These are phyloP conservation scores for Melanopsichium pennsylvanicum DNA, from an alignment of 1,284 basidiomycete species.

Conservation along the genomic window DNA sequence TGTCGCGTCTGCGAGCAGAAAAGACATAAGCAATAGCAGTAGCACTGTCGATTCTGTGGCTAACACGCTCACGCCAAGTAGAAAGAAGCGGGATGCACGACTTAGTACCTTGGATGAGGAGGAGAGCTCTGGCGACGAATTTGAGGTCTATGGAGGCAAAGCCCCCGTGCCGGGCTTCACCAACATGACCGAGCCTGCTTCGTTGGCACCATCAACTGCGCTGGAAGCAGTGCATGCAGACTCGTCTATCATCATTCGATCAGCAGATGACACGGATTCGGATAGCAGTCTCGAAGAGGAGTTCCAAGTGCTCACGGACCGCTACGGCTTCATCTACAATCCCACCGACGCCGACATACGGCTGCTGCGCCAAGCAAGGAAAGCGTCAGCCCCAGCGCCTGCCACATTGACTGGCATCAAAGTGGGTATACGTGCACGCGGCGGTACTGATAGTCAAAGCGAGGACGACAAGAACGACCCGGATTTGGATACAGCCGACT, in stretches of 20 bases:
- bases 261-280: slow-evolving; percentile 21
- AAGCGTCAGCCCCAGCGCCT: slow-evolving; percentile 78
- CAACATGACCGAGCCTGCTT: slow-evolving; percentile 14
- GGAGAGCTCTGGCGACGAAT: slow-evolving; percentile 61
- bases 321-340: slow-evolving; percentile 96
- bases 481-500: slow-evolving; percentile 30
- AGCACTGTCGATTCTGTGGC: neutral
- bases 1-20: neutral
- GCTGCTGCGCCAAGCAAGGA: slow-evolving; percentile 76
- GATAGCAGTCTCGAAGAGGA: slow-evolving; percentile 67
- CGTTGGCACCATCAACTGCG: neutral
- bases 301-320: slow-evolving; percentile 77
- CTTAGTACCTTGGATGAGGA: slow-evolving; percentile 48
- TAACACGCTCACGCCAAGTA: slow-evolving; percentile 9
- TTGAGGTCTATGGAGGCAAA: slow-evolving; percentile 65
- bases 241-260: slow-evolving; percentile 37
- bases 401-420: slow-evolving; percentile 83
- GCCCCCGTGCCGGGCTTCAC: slow-evolving; percentile 46
- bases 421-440: slow-evolving; percentile 70
- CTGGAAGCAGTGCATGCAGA: slow-evolving; percentile 1
- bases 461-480: slow-evolving; percentile 43
- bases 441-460: slow-evolving; percentile 55
- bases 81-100: slow-evolving; percentile 20
- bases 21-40: neutral
- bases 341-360: slow-evolving; percentile 77